phyloP scores from a whole-genome alignment of 1,284 basidiomycete genomes.

The Sanghuangporus sanghuang region DNA sequence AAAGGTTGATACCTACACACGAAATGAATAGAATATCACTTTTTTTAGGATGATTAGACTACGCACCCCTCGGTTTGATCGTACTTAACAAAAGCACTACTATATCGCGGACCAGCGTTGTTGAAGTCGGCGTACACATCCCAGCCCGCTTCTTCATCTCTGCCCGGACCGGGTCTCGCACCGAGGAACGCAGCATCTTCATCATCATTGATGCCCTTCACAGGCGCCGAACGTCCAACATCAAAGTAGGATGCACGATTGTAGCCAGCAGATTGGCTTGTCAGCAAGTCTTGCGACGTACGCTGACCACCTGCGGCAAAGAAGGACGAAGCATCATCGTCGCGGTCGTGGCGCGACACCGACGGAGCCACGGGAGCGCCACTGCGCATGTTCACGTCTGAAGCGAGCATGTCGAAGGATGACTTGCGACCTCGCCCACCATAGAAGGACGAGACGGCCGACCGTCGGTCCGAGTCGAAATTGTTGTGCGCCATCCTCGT shows the following conservation, averaged over 20 bases:
- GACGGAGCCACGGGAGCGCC: conserved; percentile 15
- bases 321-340: conserved; percentile 68
- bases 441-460: conserved; percentile 72
- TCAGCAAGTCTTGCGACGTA: conserved; percentile 41
- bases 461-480: conserved; percentile 56
- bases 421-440: conserved; percentile 43
- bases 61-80: conserved; percentile 24
- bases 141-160: conserved; percentile 43
- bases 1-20: conserved; percentile 28
- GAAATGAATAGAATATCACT: neutral
- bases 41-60: conserved; percentile 5
- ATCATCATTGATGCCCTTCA: conserved; percentile 70
- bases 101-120: conserved; percentile 79
- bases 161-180: conserved; percentile 1
- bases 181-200: conserved; percentile 31
- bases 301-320: conserved; percentile 34
- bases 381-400: conserved; percentile 35
- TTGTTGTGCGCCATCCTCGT: conserved; percentile 16
- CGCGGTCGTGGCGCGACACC: conserved; percentile 36
- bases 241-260: conserved; percentile 61
- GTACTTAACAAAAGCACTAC: conserved; percentile 45
- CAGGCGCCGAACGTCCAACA: conserved; percentile 61
- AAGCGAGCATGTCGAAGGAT: conserved; percentile 55
- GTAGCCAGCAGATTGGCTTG: conserved; percentile 53
- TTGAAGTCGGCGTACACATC: conserved; percentile 91